Percentiles rank a stretch among this genome's conserved stretches.
These are phyloP conservation scores for Tulasnella sp. DNA, from an alignment of 768 basidiomycete genomes.

Conservation along the genomic window DNA sequence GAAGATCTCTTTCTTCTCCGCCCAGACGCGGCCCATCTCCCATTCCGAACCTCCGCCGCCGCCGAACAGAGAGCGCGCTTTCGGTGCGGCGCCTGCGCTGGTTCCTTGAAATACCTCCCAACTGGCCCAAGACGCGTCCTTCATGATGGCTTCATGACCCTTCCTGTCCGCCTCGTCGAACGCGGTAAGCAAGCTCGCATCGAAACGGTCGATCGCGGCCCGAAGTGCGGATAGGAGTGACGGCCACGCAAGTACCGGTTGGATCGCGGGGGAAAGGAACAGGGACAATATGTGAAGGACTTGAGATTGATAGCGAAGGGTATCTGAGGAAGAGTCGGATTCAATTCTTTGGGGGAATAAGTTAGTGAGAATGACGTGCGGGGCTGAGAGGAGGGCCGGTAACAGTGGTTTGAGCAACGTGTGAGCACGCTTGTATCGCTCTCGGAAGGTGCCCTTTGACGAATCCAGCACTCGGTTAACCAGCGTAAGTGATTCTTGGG, in stretches of 20 bases:
- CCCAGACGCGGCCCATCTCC: slow-evolving; percentile 94
- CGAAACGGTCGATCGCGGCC: slow-evolving; percentile 77
- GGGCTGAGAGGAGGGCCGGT: slow-evolving; percentile 43
- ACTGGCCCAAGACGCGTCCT: slow-evolving; percentile 65
- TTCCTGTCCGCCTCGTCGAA: slow-evolving; percentile 80
- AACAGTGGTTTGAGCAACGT: slow-evolving; percentile 49
- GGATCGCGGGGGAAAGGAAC: slow-evolving; percentile 59
- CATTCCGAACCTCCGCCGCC: slow-evolving; percentile 37
- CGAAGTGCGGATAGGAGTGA: slow-evolving; percentile 53
- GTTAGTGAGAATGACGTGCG: slow-evolving; percentile 55
- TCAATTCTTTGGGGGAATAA: slow-evolving; percentile 30
- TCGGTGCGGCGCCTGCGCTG: background rate
- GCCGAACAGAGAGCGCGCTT: background rate
- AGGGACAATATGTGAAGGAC: slow-evolving; percentile 57
- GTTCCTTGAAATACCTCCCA: slow-evolving; percentile 64
- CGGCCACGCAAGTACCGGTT: slow-evolving; percentile 61
- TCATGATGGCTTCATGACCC: slow-evolving; percentile 65
- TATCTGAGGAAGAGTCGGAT: slow-evolving; percentile 23
- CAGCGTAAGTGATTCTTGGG: background rate
- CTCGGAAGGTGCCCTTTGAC: slow-evolving; percentile 31
- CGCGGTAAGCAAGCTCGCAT: slow-evolving; percentile 69
- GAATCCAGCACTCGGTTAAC: background rate
- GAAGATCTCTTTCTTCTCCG: slow-evolving; percentile 89
- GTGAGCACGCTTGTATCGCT: slow-evolving; percentile 57
- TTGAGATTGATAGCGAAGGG: slow-evolving; percentile 49